These are phyloP conservation scores for Backusella morwellensis DNA, from an alignment of 192 early-diverging fungal genomes.

Conservation along the genomic window DNA sequence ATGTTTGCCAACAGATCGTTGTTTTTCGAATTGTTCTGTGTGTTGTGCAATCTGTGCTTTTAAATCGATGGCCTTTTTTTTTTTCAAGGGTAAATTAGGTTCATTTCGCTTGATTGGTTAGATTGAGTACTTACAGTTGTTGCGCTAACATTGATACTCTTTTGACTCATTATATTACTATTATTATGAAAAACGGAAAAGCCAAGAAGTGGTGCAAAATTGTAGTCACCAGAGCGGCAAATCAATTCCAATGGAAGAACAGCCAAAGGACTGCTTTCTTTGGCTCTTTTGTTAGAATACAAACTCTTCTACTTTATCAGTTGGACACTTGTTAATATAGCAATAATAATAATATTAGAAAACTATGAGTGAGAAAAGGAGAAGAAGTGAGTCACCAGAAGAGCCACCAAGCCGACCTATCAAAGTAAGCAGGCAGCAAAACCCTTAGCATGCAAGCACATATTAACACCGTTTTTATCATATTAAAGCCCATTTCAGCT, in stretches of 20 bases:
- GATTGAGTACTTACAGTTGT: not conserved
- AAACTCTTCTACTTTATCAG: too few relatives aligned
- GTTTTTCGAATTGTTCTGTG: slow-evolving; percentile 10
- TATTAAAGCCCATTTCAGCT: slow-evolving; percentile 53
- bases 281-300: too few relatives aligned
- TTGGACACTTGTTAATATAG: too few relatives aligned
- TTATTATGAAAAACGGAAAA: not conserved
- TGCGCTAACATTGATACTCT: slow-evolving; percentile 5
- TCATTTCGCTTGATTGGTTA: not conserved
- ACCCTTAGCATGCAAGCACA: not conserved
- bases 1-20: slow-evolving; percentile 9
- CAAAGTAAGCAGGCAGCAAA: not conserved
- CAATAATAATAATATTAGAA: too few relatives aligned
- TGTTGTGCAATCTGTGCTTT: slow-evolving; percentile 22
- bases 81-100: not conserved
- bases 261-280: too few relatives aligned
- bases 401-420: not conserved
- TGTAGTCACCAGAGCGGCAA: too few relatives aligned
- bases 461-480: not conserved
- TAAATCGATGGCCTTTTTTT: slow-evolving; percentile 6
- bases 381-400: slow-evolving; percentile 14
- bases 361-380: slow-evolving; percentile 14
- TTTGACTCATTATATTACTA: not conserved
- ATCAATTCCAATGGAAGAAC: too few relatives aligned
- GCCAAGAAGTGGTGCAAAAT: too few relatives aligned